Conservation (phyloP, 257 asterid species). For the Pogostemon cablin region DNA sequence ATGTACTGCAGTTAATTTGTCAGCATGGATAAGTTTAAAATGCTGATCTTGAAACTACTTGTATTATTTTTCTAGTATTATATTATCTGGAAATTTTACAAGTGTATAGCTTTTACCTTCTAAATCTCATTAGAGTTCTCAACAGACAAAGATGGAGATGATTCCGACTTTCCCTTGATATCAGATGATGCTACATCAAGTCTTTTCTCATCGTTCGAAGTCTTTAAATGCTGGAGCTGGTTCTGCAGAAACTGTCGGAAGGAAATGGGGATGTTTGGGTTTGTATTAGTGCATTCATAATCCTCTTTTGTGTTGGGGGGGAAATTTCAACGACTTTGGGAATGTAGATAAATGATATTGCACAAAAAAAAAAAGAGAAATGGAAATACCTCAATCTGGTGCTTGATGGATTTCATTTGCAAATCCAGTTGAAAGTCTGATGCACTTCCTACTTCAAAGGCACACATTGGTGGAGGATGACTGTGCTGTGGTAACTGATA, state of each 20-base stretch:
- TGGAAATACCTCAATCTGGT: conserved; percentile 75
- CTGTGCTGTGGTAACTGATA: conserved; percentile 38
- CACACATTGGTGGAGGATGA: conserved; percentile 34
- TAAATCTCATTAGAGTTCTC: conserved; percentile 38
- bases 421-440: conserved; percentile 51
- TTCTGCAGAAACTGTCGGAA: conserved; percentile 57
- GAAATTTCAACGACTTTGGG: not conserved
- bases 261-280: conserved; percentile 4
- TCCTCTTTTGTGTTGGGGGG: not conserved
- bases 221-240: conserved; percentile 58
- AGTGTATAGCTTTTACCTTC: conserved; percentile 27
- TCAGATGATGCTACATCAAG: conserved; percentile 43
- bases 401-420: conserved; percentile 58
- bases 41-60: not conserved
- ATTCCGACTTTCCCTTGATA: conserved; percentile 56
- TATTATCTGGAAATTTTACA: conserved; percentile 18
- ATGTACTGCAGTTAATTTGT: not conserved
- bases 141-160: conserved; percentile 48
- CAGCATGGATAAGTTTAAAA: conserved; percentile 10
- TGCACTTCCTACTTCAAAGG: conserved; percentile 37
- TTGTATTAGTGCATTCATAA: not conserved
- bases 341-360: conserved; percentile 23
- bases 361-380: conserved; percentile 9
- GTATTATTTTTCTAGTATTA: not conserved
- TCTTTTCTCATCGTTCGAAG: conserved; percentile 38